These are phyloP conservation scores for Phoenix dactylifera DNA, from an alignment of 176 grass and related monocot species.

Conservation along the genomic window DNA sequence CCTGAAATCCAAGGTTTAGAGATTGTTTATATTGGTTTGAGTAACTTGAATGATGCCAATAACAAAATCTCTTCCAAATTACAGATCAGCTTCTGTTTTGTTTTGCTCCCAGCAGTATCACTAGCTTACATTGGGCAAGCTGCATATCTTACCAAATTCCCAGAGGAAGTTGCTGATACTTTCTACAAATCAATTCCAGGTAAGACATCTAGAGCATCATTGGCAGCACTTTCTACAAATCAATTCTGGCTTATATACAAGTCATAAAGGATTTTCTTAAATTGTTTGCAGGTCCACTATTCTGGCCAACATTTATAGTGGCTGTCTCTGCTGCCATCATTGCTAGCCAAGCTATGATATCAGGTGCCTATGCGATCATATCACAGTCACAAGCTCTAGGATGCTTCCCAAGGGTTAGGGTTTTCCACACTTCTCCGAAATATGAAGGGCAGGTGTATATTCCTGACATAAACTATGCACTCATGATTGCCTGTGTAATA, in stretches of 20 bases:
- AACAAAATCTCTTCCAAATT: background rate
- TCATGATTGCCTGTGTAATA: constrained; percentile 34
- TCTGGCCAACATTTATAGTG: constrained; percentile 57
- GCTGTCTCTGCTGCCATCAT: constrained; percentile 50
- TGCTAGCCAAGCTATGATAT: constrained; percentile 65
- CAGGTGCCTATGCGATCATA: constrained; percentile 52
- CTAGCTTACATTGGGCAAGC: background rate
- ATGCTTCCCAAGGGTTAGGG: constrained; percentile 51
- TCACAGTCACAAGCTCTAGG: constrained; percentile 46
- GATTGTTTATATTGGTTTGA: background rate
- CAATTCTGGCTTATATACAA: no score
- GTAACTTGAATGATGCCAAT: background rate
- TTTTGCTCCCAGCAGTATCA: constrained; percentile 41
- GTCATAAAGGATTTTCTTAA: background rate
- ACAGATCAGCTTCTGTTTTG: constrained; percentile 42
- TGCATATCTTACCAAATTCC: no score
- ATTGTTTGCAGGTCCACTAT: constrained; percentile 32
- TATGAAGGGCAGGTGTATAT: constrained; percentile 70
- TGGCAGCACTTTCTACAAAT: no score
- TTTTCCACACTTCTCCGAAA: constrained; percentile 54
- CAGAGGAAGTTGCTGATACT: no score
- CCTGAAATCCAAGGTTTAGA: no score
- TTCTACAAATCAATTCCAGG: no score
- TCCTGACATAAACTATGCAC: constrained; percentile 51
- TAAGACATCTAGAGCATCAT: no score